Conservation (phyloP, 805 yeast genomes). For the Starmerella asiatica region DNA sequence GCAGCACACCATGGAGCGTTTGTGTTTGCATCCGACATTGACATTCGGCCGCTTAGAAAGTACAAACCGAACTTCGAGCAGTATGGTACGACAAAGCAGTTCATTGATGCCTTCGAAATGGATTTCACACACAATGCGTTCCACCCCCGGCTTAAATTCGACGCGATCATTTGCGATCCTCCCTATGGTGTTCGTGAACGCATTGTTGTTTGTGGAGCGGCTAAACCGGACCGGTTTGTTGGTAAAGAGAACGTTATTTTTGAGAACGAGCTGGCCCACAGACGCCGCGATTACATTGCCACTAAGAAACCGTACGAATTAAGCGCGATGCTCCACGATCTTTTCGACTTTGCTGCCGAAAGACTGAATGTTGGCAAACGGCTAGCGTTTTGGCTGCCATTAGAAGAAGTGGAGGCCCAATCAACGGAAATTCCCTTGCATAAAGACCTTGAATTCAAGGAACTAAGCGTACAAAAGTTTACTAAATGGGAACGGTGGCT, state of each 20-base stretch:
- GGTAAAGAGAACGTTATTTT: slow-evolving; percentile 63
- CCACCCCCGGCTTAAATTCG: slow-evolving; percentile 47
- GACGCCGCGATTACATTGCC: slow-evolving; percentile 72
- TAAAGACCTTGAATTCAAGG: slow-evolving; percentile 50
- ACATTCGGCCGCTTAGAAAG: slow-evolving; percentile 65
- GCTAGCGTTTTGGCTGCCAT: slow-evolving; percentile 94
- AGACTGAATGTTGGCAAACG: slow-evolving; percentile 66
- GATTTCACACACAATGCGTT: slow-evolving; percentile 89
- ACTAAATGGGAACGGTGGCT: slow-evolving; percentile 87
- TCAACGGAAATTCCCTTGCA: slow-evolving; percentile 54
- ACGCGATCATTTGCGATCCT: slow-evolving; percentile 86
- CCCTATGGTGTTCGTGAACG: slow-evolving; percentile 98
- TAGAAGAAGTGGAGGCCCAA: slow-evolving; percentile 66
- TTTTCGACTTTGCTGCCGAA: slow-evolving; percentile 56
- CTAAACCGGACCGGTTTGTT: slow-evolving; percentile 45
- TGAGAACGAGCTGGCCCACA: slow-evolving; percentile 64
- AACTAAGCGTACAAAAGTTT: slow-evolving; percentile 74
- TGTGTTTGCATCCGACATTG: slow-evolving; percentile 82
- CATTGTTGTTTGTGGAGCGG: slow-evolving; percentile 79
- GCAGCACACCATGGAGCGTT: slow-evolving; percentile 74
- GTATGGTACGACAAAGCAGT: slow-evolving; percentile 44
- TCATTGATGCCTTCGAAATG: slow-evolving; percentile 72
- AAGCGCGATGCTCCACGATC: slow-evolving; percentile 62
- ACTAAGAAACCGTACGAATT: slow-evolving; percentile 85
- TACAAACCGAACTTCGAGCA: slow-evolving; percentile 59